Conservation (phyloP, 176 grass and related monocot genomes). For the Aegilops sharonensis region DNA sequence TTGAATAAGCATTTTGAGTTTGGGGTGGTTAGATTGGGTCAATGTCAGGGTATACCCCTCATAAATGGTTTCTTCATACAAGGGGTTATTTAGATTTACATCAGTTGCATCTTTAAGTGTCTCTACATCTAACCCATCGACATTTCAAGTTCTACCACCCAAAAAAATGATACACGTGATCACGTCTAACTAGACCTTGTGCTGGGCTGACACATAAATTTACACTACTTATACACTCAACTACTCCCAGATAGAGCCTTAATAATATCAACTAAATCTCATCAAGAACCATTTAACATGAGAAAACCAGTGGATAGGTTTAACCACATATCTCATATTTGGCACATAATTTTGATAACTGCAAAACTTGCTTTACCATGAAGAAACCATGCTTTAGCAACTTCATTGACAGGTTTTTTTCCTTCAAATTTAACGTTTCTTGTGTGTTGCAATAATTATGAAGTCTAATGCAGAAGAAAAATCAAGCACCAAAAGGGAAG, state of each 20-base stretch:
- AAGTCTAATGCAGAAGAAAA: not conserved
- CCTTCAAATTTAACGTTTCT: not conserved
- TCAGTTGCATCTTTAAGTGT: not conserved
- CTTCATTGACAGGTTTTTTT: not conserved
- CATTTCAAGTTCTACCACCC: not conserved
- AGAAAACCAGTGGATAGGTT: not conserved
- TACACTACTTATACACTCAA: not conserved
- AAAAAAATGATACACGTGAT: not conserved
- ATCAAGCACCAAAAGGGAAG: not conserved
- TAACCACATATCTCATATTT: not conserved
- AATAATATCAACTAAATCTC: not conserved
- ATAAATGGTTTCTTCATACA: not conserved
- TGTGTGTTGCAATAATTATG: not conserved
- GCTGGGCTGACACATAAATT: not conserved
- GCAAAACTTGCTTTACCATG: not conserved
- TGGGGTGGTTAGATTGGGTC: not conserved
- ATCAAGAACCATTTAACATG: not conserved
- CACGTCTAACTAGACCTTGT: not conserved
- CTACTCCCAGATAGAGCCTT: not conserved
- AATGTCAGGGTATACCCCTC: not conserved
- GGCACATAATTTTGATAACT: not conserved
- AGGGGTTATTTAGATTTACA: not conserved
- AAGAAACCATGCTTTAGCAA: not conserved
- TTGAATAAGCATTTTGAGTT: not conserved
- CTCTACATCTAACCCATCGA: not conserved